Evolutionary conservation across 2,329 filamentous ascomycete species (phyloP), one percentile per base, ranked within the genome.

Genomic region (Chalaropsis thielavioides): DNA sequence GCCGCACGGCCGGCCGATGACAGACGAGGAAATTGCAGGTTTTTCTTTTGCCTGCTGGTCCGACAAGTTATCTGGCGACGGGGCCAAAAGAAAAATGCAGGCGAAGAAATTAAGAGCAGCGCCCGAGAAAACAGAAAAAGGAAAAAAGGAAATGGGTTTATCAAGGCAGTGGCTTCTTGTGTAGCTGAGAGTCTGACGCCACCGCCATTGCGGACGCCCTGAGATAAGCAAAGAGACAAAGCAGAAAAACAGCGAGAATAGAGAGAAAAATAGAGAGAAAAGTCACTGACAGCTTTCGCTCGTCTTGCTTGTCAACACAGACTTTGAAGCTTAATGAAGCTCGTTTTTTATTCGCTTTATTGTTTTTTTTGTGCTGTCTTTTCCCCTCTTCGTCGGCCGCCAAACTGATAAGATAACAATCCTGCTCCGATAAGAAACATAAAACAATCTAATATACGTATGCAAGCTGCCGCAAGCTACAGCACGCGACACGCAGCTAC

Each of bases 171-270:
- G 31, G 31, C 31, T 31, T 31, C 31, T 31, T 31, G 15, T 46
- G 15, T 46, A 3, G 43, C 43, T 46, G 15, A 46, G n/a, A 46
- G n/a, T 46, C 15, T 46, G n/a, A 38, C 31, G 17, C 22, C 27
- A 35, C 4, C 3, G 24, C 43, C 24, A 22, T 41, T 27, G 44
- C 56, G 41, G 24, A 31, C 54, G 54, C 10, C 10, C 11, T 38
- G 31, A 58, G 27, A 49, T 44, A 63, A 61, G 10, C 35, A 59
- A 44, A 10, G n/a, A 66, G n/a, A 59, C 43, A n/a, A 63, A 54
- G 67, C 49, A 63, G 15, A 35, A 2, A 46, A 58, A 35, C 51
- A 58, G n/a, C 68, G 63, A 64, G 40, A n/a, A 5, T 31, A 44
- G 61, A 66, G 67, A 46, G 17, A 8, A 65, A 43, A 40, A 40